Evolutionary conservation across 2,329 filamentous ascomycete species (phyloP).

Genomic region (Penicillium sp.): DNA sequence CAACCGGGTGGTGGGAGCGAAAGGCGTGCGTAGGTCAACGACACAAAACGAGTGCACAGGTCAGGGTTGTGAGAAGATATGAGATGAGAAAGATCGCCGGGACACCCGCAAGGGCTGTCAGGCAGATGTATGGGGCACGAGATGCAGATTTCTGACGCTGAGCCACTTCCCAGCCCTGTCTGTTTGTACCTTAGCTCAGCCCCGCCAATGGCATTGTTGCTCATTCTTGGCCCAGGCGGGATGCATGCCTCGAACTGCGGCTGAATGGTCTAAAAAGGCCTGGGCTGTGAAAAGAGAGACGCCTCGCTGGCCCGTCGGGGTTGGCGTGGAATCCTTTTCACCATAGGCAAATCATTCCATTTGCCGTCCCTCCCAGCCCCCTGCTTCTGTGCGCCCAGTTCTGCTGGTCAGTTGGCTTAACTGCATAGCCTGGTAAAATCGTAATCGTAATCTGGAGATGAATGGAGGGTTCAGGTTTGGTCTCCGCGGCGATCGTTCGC

Average conservation of each 20-base stretch:
- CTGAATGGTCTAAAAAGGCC: slow-evolving; percentile 2
- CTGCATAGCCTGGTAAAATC: not conserved
- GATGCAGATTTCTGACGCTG: slow-evolving; percentile 9
- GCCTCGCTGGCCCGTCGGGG: not conserved
- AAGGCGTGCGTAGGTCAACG: not conserved
- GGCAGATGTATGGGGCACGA: slow-evolving; percentile 5
- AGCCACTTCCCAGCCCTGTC: slow-evolving; percentile 3
- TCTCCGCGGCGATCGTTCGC: too few species aligned
- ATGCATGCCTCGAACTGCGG: not conserved
- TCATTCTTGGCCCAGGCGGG: not conserved
- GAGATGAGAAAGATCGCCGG: not conserved
- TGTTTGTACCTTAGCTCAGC: not conserved
- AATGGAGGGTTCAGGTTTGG: not conserved
- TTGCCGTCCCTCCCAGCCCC: not conserved
- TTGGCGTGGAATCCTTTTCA: not conserved
- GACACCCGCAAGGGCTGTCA: not conserved
- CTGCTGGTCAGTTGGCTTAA: not conserved
- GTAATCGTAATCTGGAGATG: too few species aligned
- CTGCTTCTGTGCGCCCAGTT: not conserved
- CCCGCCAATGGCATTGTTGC: not conserved
- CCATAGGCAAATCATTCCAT: not conserved
- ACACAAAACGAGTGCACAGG: not conserved
- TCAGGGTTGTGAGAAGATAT: not conserved
- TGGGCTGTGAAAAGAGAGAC: not conserved
- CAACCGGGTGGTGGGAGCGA: not conserved